phyloP scores from a whole-genome alignment of 2,329 filamentous ascomycete genomes.

The Drechslerella stenobrocha region DNA sequence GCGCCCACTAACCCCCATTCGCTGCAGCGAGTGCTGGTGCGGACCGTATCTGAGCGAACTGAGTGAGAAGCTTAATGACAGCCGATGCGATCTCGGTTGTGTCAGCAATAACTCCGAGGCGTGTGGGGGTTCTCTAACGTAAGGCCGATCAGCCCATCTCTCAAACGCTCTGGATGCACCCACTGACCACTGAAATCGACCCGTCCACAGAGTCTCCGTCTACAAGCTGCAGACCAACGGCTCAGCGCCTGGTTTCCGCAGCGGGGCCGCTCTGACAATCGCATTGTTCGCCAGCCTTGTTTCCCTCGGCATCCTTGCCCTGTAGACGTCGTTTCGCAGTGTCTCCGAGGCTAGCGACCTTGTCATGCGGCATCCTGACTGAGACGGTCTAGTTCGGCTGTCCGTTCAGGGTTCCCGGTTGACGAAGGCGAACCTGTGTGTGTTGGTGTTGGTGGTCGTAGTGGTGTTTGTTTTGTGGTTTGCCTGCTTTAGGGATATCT shows the following conservation, averaged over 20 bases:
- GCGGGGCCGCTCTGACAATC: neutral
- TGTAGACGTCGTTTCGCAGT: too few species aligned
- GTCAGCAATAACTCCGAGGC: slow-evolving; percentile 61
- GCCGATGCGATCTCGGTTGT: slow-evolving; percentile 61
- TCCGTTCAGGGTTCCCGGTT: neutral
- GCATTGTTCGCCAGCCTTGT: neutral
- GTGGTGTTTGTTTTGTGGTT: too few species aligned
- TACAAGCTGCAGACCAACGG: slow-evolving; percentile 17
- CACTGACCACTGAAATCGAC: slow-evolving; percentile 2
- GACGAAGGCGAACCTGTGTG: neutral
- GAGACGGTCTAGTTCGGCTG: neutral
- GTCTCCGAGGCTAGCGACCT: too few species aligned
- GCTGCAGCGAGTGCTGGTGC: slow-evolving; percentile 65
- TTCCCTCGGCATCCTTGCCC: neutral
- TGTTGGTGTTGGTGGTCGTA: neutral
- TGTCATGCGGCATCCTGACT: neutral
- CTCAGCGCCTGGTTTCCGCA: neutral
- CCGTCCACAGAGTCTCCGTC: slow-evolving; percentile 18
- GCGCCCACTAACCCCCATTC: neutral
- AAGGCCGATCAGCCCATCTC: slow-evolving; percentile 1
- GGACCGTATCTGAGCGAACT: slow-evolving; percentile 60
- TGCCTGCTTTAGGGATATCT: neutral
- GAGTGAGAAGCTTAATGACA: slow-evolving; percentile 59
- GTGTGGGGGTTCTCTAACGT: slow-evolving; percentile 62
- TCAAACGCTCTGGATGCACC: neutral